phyloP scores from a whole-genome alignment of 2,329 filamentous ascomycete species.

The Cordyceps farinosa region DNA sequence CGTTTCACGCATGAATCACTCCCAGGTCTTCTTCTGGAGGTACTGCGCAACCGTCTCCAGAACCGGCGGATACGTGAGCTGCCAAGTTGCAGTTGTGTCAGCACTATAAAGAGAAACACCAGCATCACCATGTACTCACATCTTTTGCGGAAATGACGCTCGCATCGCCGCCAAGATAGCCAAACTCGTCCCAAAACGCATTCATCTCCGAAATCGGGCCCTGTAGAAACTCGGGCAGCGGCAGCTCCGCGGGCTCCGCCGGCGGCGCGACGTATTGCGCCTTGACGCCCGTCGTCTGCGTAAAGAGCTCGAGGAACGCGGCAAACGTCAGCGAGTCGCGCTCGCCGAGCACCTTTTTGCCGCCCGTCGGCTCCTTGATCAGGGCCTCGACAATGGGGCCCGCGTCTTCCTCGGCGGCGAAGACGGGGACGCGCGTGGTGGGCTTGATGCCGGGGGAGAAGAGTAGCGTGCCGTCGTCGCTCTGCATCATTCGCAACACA shows the following conservation, averaged over 20 bases:
- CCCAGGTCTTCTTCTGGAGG: background rate
- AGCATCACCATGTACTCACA: slow-evolving; percentile 15
- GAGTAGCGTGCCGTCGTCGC: slow-evolving; percentile 21
- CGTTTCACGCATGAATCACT: background rate
- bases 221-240: slow-evolving; percentile 12
- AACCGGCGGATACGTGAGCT: background rate
- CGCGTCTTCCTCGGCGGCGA: slow-evolving; percentile 26
- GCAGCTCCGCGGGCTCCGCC: background rate
- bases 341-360: slow-evolving; percentile 25
- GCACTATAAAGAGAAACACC: no score
- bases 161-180: slow-evolving; percentile 20
- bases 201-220: slow-evolving; percentile 16
- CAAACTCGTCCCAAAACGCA: slow-evolving; percentile 20
- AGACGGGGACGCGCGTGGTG: slow-evolving; percentile 23
- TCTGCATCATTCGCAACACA: slow-evolving; percentile 14
- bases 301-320: slow-evolving; percentile 22
- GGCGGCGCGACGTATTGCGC: slow-evolving; percentile 15
- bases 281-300: slow-evolving; percentile 19
- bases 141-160: slow-evolving; percentile 19
- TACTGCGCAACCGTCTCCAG: background rate
- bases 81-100: no score
- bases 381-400: slow-evolving; percentile 26
- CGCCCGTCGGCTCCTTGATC: slow-evolving; percentile 19
- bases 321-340: slow-evolving; percentile 23
- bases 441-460: slow-evolving; percentile 20